Evolutionary conservation across 371 early-diverging fungal species (phyloP).

Genomic region (Mucor lusitanicus): DNA sequence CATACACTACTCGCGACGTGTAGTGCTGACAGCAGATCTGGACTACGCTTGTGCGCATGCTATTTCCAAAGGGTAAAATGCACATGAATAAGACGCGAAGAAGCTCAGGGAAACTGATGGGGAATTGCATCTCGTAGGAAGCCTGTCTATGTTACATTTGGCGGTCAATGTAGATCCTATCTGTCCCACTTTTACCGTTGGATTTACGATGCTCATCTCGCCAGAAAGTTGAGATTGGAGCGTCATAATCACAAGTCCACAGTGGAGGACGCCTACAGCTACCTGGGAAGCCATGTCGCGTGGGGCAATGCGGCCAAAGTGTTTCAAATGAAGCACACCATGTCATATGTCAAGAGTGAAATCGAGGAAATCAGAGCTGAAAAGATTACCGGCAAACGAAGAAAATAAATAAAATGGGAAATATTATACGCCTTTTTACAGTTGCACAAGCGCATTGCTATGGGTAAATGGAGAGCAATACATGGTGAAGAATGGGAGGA

Average conservation of each 20-base stretch:
- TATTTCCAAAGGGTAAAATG: conserved; percentile 27
- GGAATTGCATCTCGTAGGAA: conserved; percentile 24
- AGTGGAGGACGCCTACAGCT: conserved; percentile 37
- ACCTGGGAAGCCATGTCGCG: conserved; percentile 36
- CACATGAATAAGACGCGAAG: background rate
- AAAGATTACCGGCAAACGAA: conserved; percentile 37
- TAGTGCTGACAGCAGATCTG: conserved; percentile 45
- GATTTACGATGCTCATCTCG: conserved; percentile 34
- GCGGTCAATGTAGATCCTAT: conserved; percentile 40
- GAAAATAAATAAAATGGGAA: conserved; percentile 10
- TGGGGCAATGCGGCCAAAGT: conserved; percentile 34
- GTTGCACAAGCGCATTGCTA: background rate
- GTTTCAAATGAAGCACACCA: conserved; percentile 29
- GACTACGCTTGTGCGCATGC: conserved; percentile 48
- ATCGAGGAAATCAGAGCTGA: conserved; percentile 28
- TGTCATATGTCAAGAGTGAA: conserved; percentile 30
- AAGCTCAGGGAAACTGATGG: background rate
- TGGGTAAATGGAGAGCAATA: background rate
- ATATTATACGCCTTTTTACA: background rate
- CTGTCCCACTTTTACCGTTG: conserved; percentile 44
- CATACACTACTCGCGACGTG: conserved; percentile 27
- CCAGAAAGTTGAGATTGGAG: conserved; percentile 41
- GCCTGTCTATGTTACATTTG: conserved; percentile 47
- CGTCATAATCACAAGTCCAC: conserved; percentile 9
- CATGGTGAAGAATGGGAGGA: background rate